A percentile compares a stretch with the other conserved stretches of the same genome.
These are phyloP conservation scores for Candida piceae DNA, from an alignment of 805 yeast species.

Conservation along the genomic window DNA sequence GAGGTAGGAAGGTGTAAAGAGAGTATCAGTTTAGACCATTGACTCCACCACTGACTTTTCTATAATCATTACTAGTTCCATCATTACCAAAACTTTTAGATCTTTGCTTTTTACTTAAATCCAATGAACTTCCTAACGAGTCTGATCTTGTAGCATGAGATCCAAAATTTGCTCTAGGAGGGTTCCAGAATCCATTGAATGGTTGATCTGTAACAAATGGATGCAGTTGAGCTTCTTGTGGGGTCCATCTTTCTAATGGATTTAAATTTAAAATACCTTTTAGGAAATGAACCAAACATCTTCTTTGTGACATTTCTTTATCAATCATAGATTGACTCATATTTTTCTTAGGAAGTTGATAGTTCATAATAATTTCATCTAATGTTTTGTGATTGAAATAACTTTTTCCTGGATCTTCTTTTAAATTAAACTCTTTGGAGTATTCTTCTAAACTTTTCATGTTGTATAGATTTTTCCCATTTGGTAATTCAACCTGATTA, in stretches of 20 bases:
- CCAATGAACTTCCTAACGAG: constrained; percentile 4
- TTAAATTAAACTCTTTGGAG: constrained; percentile 45
- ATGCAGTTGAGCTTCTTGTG: constrained; percentile 89
- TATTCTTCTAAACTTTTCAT: constrained; percentile 40
- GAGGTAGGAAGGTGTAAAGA: too few relatives aligned
- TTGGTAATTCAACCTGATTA: constrained; percentile 15
- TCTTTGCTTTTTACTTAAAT: constrained; percentile 14
- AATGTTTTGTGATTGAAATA: constrained; percentile 66
- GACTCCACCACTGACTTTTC: not conserved
- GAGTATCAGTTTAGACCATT: too few relatives aligned
- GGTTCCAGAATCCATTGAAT: constrained; percentile 50
- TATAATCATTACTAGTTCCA: constrained; percentile 1
- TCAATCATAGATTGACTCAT: constrained; percentile 53
- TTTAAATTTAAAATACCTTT: constrained; percentile 73
- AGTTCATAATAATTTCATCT: constrained; percentile 70
- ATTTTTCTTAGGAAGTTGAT: constrained; percentile 59
- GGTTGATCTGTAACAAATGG: constrained; percentile 74
- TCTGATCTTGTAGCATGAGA: constrained; percentile 3
- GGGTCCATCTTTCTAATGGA: constrained; percentile 94
- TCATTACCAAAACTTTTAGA: constrained; percentile 19
- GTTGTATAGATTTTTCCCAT: constrained; percentile 25
- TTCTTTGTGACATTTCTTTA: constrained; percentile 68
- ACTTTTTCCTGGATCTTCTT: constrained; percentile 78
- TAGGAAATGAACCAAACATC: constrained; percentile 70
- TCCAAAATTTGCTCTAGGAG: constrained; percentile 30